Evolutionary conservation across 2,329 filamentous ascomycete genomes (phyloP), one percentile per base, ranked within the genome.

Genomic region (Rhinocladiella similis): DNA sequence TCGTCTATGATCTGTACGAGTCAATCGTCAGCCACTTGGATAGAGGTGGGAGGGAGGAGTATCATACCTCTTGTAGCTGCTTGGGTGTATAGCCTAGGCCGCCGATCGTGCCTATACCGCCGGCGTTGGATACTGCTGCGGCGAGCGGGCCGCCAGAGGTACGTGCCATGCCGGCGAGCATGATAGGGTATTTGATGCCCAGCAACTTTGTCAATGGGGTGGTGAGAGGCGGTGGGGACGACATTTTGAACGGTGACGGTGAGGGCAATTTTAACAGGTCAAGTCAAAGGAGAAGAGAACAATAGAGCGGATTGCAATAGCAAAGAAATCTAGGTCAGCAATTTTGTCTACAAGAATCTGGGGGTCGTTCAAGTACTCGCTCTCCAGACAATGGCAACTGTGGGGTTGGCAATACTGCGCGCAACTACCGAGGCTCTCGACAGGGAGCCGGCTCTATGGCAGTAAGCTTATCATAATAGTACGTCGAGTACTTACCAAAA

Each of bases 121-220:
- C 91, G 1, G 91, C 90, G 70, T 95, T 95, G 69, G 89, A 94
- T 36, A 96, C 90, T 5, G 91, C 90, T 2, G 91, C 91, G 6
- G 90, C 91, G 46, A 96, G 85, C 16, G 80, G 81, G 0, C 88
- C 90, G 57, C 88, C 87, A 0, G 89, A 92, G 9, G 89, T 90
- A 60, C 89, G 85, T 1, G 93, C 92, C 93, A 97, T 97, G 67
- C 93, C 93, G 33, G 93, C 93, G 18, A 97, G 89, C 64, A 97
- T 78, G 72, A 97, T 87, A 39, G 93, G 93, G 75, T 97, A 91
- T 64, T 87, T 79, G 74, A 97, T 96, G 20, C 85, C 83, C 50
- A 97, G 83, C 50, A 97, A 85, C 53, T 79, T 79, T 62, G 88
- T 92, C 36, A 96, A 82, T 1, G 90, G 89, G 10, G 91, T 95